phyloP scores from a whole-genome alignment of 2,329 filamentous ascomycete genomes.

The Colletotrichum magnum region DNA sequence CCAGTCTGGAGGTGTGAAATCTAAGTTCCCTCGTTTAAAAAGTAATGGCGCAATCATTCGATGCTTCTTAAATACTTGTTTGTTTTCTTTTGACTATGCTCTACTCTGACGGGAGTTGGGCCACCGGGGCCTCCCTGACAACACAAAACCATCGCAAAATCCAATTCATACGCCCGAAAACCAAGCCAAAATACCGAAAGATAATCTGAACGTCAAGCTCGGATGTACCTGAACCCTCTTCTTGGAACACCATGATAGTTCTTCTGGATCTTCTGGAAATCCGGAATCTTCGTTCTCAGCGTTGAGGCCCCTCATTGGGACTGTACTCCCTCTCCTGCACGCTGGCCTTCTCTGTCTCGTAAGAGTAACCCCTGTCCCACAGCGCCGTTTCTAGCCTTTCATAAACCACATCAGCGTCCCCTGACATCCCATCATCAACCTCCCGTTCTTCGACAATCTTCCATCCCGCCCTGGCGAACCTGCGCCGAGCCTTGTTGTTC shows the following conservation, averaged over 20 bases:
- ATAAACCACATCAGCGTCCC: slow-evolving; percentile 41
- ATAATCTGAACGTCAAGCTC: too few species aligned
- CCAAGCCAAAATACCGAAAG: too few species aligned
- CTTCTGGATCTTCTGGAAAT: not conserved
- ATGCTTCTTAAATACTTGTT: too few species aligned
- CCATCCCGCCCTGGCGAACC: slow-evolving; percentile 57
- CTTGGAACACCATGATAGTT: not conserved
- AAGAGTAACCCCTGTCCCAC: slow-evolving; percentile 7
- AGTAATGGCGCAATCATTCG: too few species aligned
- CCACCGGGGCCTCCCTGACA: too few species aligned
- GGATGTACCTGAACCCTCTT: too few species aligned
- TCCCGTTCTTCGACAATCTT: slow-evolving; percentile 45
- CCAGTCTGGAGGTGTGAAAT: too few species aligned
- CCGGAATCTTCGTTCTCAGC: not conserved
- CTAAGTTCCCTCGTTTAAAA: too few species aligned
- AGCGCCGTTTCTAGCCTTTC: slow-evolving; percentile 10
- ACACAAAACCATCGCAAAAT: too few species aligned
- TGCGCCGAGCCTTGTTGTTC: slow-evolving; percentile 55
- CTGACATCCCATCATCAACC: slow-evolving; percentile 44
- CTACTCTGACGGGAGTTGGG: too few species aligned
- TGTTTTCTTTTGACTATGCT: too few species aligned
- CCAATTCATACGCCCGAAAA: too few species aligned
- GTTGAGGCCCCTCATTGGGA: not conserved
- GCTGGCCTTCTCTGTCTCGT: slow-evolving; percentile 4
- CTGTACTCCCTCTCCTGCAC: not conserved